These are phyloP conservation scores for Allium fistulosum DNA, from an alignment of 106 monocot genomes.

Conservation along the genomic window DNA sequence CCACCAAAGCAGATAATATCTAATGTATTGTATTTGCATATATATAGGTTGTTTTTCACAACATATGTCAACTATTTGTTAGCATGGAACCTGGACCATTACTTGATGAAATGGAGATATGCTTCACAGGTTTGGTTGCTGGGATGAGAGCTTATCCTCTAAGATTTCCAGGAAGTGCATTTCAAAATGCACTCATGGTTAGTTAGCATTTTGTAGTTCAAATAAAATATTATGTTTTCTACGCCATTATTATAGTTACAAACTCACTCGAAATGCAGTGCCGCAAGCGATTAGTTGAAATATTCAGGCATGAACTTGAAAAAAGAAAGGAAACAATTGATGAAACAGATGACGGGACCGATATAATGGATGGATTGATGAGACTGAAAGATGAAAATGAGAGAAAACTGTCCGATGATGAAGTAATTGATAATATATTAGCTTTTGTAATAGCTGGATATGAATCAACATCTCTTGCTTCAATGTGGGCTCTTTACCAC, in stretches of 20 bases:
- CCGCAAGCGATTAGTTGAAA: background rate
- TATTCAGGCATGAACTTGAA: conserved; percentile 1
- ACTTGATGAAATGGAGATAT: conserved; percentile 5
- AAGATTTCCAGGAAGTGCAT: conserved; percentile 14
- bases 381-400: too few relatives aligned
- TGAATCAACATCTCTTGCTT: too few relatives aligned
- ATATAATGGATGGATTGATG: too few relatives aligned
- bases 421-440: too few relatives aligned
- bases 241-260: background rate
- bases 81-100: conserved; percentile 17
- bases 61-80: conserved; percentile 9
- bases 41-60: too few relatives aligned
- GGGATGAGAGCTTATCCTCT: conserved; percentile 6
- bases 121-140: conserved; percentile 2
- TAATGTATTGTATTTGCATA: too few relatives aligned
- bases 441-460: too few relatives aligned
- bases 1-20: too few relatives aligned
- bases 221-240: background rate
- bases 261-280: background rate
- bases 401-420: too few relatives aligned
- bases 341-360: background rate
- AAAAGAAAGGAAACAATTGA: conserved; percentile 2
- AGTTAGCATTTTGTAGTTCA: background rate
- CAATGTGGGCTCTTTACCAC: too few relatives aligned
- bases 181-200: conserved; percentile 6